Percentiles rank a stretch among this genome's conserved stretches.
Conservation (phyloP, 1,284 basidiomycete species). For the Cutaneotrichosporon sp. region DNA sequence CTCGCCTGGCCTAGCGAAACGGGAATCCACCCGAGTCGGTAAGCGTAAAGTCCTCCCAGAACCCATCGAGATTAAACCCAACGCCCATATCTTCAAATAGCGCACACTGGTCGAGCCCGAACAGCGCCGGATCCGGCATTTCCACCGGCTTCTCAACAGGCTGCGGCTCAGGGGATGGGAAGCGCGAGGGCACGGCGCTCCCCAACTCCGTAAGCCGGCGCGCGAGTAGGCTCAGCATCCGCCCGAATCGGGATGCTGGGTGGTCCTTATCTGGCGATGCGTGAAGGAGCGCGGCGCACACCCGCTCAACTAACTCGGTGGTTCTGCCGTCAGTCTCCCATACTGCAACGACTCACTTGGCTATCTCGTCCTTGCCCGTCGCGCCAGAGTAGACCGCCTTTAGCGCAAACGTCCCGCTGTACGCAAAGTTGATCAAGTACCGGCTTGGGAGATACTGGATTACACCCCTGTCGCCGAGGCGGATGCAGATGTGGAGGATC, state of each 20-base stretch:
- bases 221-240: slow-evolving; percentile 46
- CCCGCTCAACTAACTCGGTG: slow-evolving; percentile 42
- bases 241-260: slow-evolving; percentile 48
- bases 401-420: slow-evolving; percentile 47
- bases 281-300: slow-evolving; percentile 40
- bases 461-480: slow-evolving; percentile 44
- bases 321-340: slow-evolving; percentile 32
- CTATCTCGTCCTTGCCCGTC: slow-evolving; percentile 33
- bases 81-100: slow-evolving; percentile 45
- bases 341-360: slow-evolving; percentile 31
- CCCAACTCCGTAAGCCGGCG: slow-evolving; percentile 45
- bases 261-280: slow-evolving; percentile 48
- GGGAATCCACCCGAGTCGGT: slow-evolving; percentile 47
- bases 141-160: slow-evolving; percentile 8
- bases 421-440: slow-evolving; percentile 50
- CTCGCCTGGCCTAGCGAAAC: slow-evolving; percentile 29
- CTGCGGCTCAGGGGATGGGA: slow-evolving; percentile 41
- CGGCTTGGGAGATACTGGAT: slow-evolving; percentile 48
- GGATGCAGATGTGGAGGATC: slow-evolving; percentile 47
- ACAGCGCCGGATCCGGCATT: slow-evolving; percentile 7
- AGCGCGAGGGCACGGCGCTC: slow-evolving; percentile 43
- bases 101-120: slow-evolving; percentile 23
- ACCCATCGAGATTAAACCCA: slow-evolving; percentile 46
- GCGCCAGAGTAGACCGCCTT: slow-evolving; percentile 49
- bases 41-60: slow-evolving; percentile 50